phyloP scores from a whole-genome alignment of 2,329 filamentous ascomycete genomes.

The Colletotrichum tamarilloi region DNA sequence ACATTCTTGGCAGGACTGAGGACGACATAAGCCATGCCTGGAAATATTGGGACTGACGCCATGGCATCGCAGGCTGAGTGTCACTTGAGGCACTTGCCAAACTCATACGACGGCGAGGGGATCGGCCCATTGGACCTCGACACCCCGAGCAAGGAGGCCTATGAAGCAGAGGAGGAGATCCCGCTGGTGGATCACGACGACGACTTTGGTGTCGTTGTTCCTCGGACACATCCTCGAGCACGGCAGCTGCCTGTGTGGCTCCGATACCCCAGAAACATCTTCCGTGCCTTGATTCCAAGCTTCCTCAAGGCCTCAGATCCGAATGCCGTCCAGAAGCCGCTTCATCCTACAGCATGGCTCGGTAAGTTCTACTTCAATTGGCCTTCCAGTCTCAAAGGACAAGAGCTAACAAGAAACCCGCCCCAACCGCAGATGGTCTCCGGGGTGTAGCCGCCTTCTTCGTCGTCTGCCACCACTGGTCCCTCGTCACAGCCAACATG shows the following conservation, averaged over 20 bases:
- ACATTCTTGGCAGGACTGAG: neutral
- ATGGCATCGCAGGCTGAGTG: neutral
- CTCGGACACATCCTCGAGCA: neutral
- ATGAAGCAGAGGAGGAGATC: conserved; percentile 7
- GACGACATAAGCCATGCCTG: neutral
- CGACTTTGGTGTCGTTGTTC: neutral
- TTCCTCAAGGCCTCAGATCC: conserved; percentile 7
- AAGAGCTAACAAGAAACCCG: neutral
- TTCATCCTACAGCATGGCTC: conserved; percentile 7
- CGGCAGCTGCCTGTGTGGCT: conserved; percentile 10
- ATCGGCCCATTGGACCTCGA: neutral
- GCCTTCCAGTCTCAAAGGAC: too few species aligned
- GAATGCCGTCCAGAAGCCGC: neutral
- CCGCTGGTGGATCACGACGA: neutral
- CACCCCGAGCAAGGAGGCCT: neutral
- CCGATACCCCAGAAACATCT: neutral
- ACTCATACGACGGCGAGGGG: neutral
- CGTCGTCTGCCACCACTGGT: conserved; percentile 70
- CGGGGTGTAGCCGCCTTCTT: conserved; percentile 75
- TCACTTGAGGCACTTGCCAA: neutral
- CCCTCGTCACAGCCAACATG: conserved; percentile 6
- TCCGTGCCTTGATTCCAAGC: conserved; percentile 8
- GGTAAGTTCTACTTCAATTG: neutral
- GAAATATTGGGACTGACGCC: neutral
- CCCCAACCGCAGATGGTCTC: conserved; percentile 61